Evolutionary conservation across 2,329 filamentous ascomycete species (phyloP).

Genomic region (Trematosphaeria pertusa): DNA sequence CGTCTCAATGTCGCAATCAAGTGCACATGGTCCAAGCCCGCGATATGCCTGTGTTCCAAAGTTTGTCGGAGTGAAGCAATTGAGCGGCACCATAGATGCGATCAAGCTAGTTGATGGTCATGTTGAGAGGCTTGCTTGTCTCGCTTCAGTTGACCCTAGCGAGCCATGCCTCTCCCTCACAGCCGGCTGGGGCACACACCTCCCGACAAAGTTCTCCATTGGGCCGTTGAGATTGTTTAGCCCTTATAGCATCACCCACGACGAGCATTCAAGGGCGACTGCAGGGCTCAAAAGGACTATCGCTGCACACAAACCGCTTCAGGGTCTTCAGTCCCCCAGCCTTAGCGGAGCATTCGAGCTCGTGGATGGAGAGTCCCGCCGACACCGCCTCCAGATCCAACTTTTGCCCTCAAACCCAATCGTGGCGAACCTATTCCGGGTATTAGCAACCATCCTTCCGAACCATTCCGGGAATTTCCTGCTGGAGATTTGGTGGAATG

Average conservation of each 20-base stretch:
- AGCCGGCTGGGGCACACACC: slow-evolving; percentile 47
- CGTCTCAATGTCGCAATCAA: slow-evolving; percentile 35
- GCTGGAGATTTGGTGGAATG: slow-evolving; percentile 48
- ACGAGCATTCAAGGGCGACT: slow-evolving; percentile 33
- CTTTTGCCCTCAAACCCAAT: slow-evolving; percentile 36
- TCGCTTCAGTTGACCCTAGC: slow-evolving; percentile 28
- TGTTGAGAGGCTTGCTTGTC: slow-evolving; percentile 39
- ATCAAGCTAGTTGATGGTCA: slow-evolving; percentile 41
- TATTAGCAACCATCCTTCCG: slow-evolving; percentile 42
- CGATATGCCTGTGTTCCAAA: slow-evolving; percentile 45
- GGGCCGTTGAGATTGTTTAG: slow-evolving; percentile 41
- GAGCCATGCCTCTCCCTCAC: slow-evolving; percentile 36
- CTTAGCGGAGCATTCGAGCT: slow-evolving; percentile 38
- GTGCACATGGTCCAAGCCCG: slow-evolving; percentile 26
- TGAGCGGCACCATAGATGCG: slow-evolving; percentile 36
- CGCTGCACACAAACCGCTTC: slow-evolving; percentile 28
- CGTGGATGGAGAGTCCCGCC: slow-evolving; percentile 37
- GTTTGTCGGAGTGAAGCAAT: slow-evolving; percentile 32
- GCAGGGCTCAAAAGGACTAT: slow-evolving; percentile 44
- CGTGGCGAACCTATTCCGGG: slow-evolving; percentile 40
- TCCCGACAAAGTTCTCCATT: slow-evolving; percentile 36
- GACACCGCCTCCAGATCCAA: slow-evolving; percentile 41
- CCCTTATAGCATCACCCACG: slow-evolving; percentile 38
- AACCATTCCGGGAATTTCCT: slow-evolving; percentile 46
- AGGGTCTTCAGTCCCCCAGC: slow-evolving; percentile 30